A percentile compares a stretch with the other conserved stretches of the same genome.
Conservation (phyloP, 306 rosid species). For the Fragaria ananassa region DNA sequence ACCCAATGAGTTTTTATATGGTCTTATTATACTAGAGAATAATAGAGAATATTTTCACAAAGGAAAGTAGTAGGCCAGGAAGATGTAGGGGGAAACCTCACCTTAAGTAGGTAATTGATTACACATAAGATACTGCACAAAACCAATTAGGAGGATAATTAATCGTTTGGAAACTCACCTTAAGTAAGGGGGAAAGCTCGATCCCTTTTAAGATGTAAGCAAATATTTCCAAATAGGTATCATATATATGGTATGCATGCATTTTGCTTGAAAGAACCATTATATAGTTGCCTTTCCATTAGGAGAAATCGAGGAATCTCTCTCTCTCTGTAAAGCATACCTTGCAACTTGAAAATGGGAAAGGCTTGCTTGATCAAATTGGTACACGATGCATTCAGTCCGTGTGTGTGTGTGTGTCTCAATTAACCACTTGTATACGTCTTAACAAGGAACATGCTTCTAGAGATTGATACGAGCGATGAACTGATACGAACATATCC, state of each 20-base stretch:
- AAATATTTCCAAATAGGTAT: background rate
- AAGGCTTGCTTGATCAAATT: background rate
- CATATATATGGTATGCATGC: background rate
- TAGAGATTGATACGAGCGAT: background rate
- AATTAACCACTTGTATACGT: background rate
- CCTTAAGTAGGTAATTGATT: background rate
- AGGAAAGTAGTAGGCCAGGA: slow-evolving; percentile 10
- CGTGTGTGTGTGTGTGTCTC: background rate
- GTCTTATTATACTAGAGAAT: slow-evolving; percentile 25
- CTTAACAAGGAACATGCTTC: background rate
- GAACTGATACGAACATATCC: background rate
- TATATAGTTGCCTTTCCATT: background rate
- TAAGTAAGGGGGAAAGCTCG: slow-evolving; percentile 1
- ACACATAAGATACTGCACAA: slow-evolving; percentile 17
- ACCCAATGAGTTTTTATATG: slow-evolving; percentile 20
- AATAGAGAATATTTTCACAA: slow-evolving; percentile 48
- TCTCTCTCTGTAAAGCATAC: background rate
- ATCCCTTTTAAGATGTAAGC: slow-evolving; percentile 18
- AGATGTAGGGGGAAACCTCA: background rate
- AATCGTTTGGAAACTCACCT: slow-evolving; percentile 24
- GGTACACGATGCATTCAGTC: background rate
- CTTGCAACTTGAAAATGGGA: background rate
- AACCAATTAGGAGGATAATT: slow-evolving; percentile 7
- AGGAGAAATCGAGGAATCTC: background rate
- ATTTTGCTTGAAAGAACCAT: background rate